Evolutionary conservation across 805 yeast genomes (phyloP).

Genomic region (Kazachstania viticola): DNA sequence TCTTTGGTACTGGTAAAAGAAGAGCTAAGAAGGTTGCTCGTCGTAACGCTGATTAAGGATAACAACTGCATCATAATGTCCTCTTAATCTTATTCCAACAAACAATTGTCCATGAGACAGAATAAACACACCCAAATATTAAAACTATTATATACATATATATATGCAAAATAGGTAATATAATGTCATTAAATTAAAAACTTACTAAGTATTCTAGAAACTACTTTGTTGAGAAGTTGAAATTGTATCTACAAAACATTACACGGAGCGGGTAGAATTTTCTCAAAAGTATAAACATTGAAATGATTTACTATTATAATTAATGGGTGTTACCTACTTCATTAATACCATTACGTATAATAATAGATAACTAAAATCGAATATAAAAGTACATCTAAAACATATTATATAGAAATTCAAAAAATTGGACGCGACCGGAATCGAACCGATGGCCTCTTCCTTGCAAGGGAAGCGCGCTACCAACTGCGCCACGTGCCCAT

Average conservation of each 20-base stretch:
- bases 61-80: neutral
- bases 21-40: constrained; percentile 86
- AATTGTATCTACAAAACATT: neutral
- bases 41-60: constrained; percentile 70
- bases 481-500: constrained; percentile 6
- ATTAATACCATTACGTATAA: too few species aligned
- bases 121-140: too few species aligned
- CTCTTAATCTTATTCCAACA: neutral
- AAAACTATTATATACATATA: neutral
- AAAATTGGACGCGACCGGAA: constrained; percentile 5
- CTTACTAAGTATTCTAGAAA: neutral
- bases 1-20: constrained; percentile 96
- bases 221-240: too few species aligned
- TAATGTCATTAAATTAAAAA: neutral
- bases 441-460: constrained; percentile 6
- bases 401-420: neutral
- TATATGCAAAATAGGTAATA: neutral
- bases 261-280: neutral
- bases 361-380: neutral
- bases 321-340: neutral
- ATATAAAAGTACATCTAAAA: neutral
- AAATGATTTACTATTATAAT: neutral
- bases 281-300: neutral
- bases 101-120: too few species aligned
- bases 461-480: constrained; percentile 7